Evolutionary conservation across 129 eudicot species (phyloP).

Genomic region (Lactuca saligna): DNA sequence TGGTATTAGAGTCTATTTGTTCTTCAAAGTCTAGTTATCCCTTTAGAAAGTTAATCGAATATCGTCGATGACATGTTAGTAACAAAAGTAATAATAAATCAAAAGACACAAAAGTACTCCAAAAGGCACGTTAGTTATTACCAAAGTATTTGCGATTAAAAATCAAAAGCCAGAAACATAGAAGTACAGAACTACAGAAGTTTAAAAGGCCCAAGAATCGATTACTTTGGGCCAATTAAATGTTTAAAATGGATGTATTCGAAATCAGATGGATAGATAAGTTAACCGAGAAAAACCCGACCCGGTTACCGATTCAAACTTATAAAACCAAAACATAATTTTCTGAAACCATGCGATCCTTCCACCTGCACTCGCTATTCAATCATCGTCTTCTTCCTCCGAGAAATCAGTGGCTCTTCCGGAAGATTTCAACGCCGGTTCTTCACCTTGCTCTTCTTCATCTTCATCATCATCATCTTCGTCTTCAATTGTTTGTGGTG

Average conservation of each 20-base stretch:
- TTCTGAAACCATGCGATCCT: conserved; percentile 3
- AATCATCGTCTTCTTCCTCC: conserved; percentile 33
- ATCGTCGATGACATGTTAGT: too few relatives aligned
- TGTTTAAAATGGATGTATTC: neutral
- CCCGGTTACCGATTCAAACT: conserved; percentile 24
- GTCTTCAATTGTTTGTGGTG: conserved; percentile 33
- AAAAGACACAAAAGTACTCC: too few relatives aligned
- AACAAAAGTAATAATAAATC: too few relatives aligned
- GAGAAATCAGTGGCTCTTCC: conserved; percentile 27
- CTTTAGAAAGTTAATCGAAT: too few relatives aligned
- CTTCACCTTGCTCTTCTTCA: conserved; percentile 20
- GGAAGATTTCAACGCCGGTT: conserved; percentile 10
- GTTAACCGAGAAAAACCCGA: conserved; percentile 15
- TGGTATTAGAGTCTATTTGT: too few relatives aligned
- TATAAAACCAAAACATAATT: neutral
- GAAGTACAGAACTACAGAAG: neutral
- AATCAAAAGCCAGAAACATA: too few relatives aligned
- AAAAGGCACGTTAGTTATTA: too few relatives aligned
- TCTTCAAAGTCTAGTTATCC: too few relatives aligned
- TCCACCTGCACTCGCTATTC: conserved; percentile 1
- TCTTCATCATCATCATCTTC: conserved; percentile 28
- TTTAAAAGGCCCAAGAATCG: neutral
- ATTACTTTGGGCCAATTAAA: too few relatives aligned
- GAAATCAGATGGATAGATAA: conserved; percentile 18
- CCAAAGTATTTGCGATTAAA: too few relatives aligned